A percentile compares a stretch with the other conserved stretches of the same genome.
Conservation (phyloP, 169 alveolate genomes). For the Sarcocystis neurona region DNA sequence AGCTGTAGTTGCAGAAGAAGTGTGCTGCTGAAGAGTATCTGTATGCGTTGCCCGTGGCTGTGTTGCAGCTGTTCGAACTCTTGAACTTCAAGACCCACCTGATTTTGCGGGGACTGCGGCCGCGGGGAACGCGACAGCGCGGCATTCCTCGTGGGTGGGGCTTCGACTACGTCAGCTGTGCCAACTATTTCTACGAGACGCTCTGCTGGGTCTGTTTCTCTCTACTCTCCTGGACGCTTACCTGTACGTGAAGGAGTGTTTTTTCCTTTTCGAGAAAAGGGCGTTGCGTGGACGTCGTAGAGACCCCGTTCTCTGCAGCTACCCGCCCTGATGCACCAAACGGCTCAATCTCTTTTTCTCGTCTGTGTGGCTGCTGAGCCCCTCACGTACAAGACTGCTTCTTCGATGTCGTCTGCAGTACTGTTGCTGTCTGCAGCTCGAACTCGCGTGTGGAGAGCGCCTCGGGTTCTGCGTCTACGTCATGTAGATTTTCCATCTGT, state of each 20-base stretch:
- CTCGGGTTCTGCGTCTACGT: no score
- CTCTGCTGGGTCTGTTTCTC: slow-evolving; percentile 91
- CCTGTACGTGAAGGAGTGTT: slow-evolving; percentile 52
- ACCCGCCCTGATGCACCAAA: neutral
- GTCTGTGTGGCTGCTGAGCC: no score
- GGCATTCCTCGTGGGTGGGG: slow-evolving; percentile 94
- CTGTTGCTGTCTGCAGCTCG: no score
- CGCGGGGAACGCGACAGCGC: slow-evolving; percentile 90
- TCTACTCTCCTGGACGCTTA: slow-evolving; percentile 41
- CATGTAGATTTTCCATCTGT: no score
- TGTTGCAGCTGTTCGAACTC: slow-evolving; percentile 86
- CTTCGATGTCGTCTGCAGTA: no score
- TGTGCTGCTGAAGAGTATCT: slow-evolving; percentile 56
- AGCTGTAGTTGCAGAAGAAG: neutral
- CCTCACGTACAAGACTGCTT: no score
- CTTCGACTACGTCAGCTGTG: slow-evolving; percentile 94
- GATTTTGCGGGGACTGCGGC: slow-evolving; percentile 90
- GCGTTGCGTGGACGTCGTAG: no score
- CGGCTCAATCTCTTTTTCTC: neutral
- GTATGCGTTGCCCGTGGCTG: slow-evolving; percentile 67
- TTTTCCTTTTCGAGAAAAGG: no score
- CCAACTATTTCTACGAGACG: slow-evolving; percentile 98
- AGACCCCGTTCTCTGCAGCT: neutral
- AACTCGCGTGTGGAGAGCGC: no score
- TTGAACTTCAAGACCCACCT: slow-evolving; percentile 93